phyloP scores from a whole-genome alignment of 1,284 basidiomycete genomes.

The Trametes pubescens region DNA sequence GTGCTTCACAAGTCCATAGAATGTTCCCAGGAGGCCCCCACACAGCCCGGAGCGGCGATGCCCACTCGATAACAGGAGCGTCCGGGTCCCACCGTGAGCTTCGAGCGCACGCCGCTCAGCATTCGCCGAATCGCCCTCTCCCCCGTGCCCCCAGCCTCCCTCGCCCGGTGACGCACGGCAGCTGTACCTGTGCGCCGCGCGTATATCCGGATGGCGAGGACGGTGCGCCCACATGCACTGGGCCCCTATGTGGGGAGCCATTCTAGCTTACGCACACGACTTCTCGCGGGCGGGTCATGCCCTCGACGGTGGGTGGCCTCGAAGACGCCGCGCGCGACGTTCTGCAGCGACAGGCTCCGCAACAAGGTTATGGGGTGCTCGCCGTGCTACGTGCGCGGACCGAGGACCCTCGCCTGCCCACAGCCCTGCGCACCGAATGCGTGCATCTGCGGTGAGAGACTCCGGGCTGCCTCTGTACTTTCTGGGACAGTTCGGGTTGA shows the following conservation, averaged over 20 bases:
- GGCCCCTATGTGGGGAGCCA: constrained; percentile 12
- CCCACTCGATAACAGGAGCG: constrained; percentile 33
- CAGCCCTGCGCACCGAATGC: constrained; percentile 11
- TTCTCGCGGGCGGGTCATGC: constrained; percentile 12
- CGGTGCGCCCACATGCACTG: constrained; percentile 14
- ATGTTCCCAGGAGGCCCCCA: constrained; percentile 21
- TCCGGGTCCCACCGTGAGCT: constrained; percentile 20
- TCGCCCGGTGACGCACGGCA: constrained; percentile 17
- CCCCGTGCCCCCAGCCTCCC: constrained; percentile 13
- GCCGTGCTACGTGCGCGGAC: constrained; percentile 15
- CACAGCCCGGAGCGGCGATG: constrained; percentile 31
- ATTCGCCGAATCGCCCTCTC: constrained; percentile 8
- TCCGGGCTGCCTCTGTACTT: constrained; percentile 8
- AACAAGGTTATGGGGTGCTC: constrained; percentile 32
- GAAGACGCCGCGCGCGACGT: constrained; percentile 8
- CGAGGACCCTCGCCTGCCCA: constrained; percentile 16
- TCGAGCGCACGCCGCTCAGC: constrained; percentile 17
- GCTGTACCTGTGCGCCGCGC: constrained; percentile 15
- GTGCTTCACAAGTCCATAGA: constrained; percentile 26
- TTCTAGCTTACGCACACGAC: constrained; percentile 11
- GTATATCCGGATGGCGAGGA: constrained; percentile 21
- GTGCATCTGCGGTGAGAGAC: constrained; percentile 25
- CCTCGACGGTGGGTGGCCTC: constrained; percentile 23
- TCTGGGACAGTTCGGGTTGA: constrained; percentile 18
- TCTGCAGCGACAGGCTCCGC: constrained; percentile 14